Percentiles rank a stretch among this genome's conserved stretches.
phyloP scores from a whole-genome alignment of 2,329 filamentous ascomycete genomes.

The Alternaria longipes region DNA sequence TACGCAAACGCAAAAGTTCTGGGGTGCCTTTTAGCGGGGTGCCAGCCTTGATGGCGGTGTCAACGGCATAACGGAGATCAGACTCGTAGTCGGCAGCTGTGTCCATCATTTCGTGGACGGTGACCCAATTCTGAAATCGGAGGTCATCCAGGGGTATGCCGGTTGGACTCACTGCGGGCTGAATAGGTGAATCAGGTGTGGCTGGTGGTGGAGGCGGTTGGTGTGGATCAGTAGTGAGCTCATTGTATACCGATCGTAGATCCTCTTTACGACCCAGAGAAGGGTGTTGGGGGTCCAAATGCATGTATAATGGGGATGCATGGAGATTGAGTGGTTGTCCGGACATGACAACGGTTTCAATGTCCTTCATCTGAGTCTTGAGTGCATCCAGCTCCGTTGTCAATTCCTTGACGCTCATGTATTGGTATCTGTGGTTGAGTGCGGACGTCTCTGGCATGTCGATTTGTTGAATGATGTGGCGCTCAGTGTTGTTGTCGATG shows the following conservation, averaged over 20 bases:
- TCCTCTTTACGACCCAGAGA: slow-evolving; percentile 37
- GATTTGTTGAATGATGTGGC: slow-evolving; percentile 17
- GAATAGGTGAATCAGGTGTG: slow-evolving; percentile 11
- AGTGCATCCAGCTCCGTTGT: slow-evolving; percentile 29
- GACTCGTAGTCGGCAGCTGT: slow-evolving; percentile 43
- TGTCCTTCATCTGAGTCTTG: slow-evolving; percentile 36
- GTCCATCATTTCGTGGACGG: slow-evolving; percentile 57
- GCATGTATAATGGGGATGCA: slow-evolving; percentile 49
- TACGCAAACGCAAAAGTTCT: slow-evolving; percentile 11
- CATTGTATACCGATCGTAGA: slow-evolving; percentile 55
- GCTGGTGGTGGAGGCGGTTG: slow-evolving; percentile 35
- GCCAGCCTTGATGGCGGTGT: slow-evolving; percentile 23
- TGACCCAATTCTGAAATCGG: slow-evolving; percentile 61
- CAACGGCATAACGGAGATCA: slow-evolving; percentile 6
- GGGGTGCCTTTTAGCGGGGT: slow-evolving; percentile 12
- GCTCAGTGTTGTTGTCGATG: slow-evolving; percentile 23
- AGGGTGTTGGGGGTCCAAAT: slow-evolving; percentile 38
- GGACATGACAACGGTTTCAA: slow-evolving; percentile 45
- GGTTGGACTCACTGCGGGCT: slow-evolving; percentile 40
- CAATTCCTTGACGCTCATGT: slow-evolving; percentile 30
- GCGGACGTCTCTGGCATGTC: slow-evolving; percentile 9
- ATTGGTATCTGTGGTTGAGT: slow-evolving; percentile 4
- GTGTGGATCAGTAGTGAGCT: slow-evolving; percentile 54
- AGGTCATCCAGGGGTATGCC: slow-evolving; percentile 56
- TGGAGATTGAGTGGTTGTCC: slow-evolving; percentile 48